Percentiles rank a stretch among this genome's conserved stretches.
These are phyloP conservation scores for Cinchona pubescens DNA, from an alignment of 257 asterid genomes.

Conservation along the genomic window DNA sequence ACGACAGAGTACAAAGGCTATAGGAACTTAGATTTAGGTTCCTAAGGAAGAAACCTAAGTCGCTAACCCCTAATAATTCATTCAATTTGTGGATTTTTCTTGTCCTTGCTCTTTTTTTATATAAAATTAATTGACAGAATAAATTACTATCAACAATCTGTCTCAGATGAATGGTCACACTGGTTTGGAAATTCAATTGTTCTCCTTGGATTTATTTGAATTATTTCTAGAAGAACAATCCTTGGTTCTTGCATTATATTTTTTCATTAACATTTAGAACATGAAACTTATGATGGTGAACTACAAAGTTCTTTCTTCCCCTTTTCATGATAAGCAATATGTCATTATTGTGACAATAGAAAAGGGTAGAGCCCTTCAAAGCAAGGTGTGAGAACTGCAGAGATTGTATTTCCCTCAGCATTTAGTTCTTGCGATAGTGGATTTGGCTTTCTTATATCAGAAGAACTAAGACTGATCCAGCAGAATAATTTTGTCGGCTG, in stretches of 20 bases:
- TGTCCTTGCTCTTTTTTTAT: background rate
- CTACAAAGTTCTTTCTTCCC: background rate
- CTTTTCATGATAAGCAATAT: too few relatives aligned
- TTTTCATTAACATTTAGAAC: background rate
- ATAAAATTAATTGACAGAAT: background rate
- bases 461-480: background rate
- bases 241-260: background rate
- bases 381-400: too few relatives aligned
- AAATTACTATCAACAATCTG: background rate
- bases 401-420: background rate
- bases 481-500: background rate
- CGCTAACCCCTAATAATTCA: too few relatives aligned
- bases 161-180: background rate
- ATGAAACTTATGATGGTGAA: background rate
- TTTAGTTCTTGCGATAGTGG: background rate
- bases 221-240: background rate
- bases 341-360: background rate
- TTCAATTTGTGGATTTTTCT: background rate
- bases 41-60: background rate
- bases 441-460: background rate
- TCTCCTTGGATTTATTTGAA: background rate
- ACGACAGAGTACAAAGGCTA: background rate
- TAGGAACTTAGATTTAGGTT: background rate
- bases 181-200: background rate
- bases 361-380: background rate